phyloP scores from a whole-genome alignment of 371 early-diverging fungal species.

The Mortierella sp. region DNA sequence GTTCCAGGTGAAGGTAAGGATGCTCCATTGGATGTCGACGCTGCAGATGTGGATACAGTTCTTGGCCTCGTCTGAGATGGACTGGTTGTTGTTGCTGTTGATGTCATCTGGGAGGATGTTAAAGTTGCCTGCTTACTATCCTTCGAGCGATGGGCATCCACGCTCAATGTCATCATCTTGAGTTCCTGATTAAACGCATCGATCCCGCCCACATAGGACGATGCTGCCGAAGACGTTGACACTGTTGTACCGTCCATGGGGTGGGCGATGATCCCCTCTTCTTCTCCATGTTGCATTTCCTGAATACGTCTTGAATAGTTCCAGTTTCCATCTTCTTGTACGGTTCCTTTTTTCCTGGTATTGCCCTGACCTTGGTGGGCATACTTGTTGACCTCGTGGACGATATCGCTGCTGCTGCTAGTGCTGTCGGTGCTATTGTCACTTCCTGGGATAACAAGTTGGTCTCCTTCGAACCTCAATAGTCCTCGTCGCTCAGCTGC shows the following conservation, averaged over 20 bases:
- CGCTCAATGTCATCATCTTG: constrained; percentile 45
- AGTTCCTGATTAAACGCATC: constrained; percentile 44
- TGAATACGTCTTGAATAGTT: neutral
- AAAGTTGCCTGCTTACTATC: too few relatives aligned
- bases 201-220: constrained; percentile 44
- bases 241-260: too few relatives aligned
- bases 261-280: too few relatives aligned
- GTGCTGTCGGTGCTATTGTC: too few relatives aligned
- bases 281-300: neutral
- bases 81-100: too few relatives aligned
- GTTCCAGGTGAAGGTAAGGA: constrained; percentile 3
- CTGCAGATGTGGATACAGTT: neutral
- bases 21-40: neutral
- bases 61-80: too few relatives aligned
- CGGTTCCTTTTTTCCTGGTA: neutral
- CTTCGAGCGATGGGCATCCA: too few relatives aligned
- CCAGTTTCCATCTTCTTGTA: constrained; percentile 7
- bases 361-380: neutral
- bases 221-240: constrained; percentile 24
- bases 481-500: constrained; percentile 45
- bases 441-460: constrained; percentile 15
- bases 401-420: neutral
- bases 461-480: constrained; percentile 36
- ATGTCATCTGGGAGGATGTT: too few relatives aligned
- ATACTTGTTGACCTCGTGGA: too few relatives aligned